Evolutionary conservation across 345 rosid genomes (phyloP).

Genomic region (Rhodomyrtus tomentosa): DNA sequence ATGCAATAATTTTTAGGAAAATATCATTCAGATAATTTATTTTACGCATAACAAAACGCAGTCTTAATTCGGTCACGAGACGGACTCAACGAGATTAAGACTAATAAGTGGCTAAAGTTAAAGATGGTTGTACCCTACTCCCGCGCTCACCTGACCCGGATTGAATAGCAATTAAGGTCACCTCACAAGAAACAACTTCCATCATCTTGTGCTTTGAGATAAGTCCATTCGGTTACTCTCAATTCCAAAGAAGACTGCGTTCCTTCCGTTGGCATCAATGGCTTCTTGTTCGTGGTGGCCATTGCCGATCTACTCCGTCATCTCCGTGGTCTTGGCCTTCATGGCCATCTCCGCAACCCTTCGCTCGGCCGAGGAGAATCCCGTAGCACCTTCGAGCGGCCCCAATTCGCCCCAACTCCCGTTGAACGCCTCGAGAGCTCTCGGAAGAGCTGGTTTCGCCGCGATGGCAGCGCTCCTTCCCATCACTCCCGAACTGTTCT

Average conservation of each 20-base stretch:
- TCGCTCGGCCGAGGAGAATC: conserved; percentile 10
- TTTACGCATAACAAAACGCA: neutral
- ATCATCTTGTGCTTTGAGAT: neutral
- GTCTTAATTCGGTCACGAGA: neutral
- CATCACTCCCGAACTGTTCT: conserved; percentile 48
- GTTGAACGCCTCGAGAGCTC: conserved; percentile 39
- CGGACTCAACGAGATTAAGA: no score
- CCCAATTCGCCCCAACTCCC: conserved; percentile 18
- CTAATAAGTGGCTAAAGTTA: no score
- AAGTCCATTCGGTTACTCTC: neutral
- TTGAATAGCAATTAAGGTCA: neutral
- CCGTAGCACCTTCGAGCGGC: neutral
- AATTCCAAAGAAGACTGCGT: neutral
- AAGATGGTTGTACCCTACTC: no score
- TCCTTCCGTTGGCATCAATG: conserved; percentile 5
- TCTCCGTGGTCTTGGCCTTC: conserved; percentile 54
- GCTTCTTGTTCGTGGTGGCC: conserved; percentile 34
- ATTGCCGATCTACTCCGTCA: conserved; percentile 43
- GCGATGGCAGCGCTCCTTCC: conserved; percentile 49
- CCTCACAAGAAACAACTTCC: neutral
- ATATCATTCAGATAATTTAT: neutral
- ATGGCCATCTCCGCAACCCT: conserved; percentile 51
- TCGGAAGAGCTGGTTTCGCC: conserved; percentile 51
- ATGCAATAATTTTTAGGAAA: rapidly evolving
- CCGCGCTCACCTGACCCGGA: neutral